Base-by-base conservation (phyloP, 768 basidiomycete genomes). In the Suillus plorans region DNA sequence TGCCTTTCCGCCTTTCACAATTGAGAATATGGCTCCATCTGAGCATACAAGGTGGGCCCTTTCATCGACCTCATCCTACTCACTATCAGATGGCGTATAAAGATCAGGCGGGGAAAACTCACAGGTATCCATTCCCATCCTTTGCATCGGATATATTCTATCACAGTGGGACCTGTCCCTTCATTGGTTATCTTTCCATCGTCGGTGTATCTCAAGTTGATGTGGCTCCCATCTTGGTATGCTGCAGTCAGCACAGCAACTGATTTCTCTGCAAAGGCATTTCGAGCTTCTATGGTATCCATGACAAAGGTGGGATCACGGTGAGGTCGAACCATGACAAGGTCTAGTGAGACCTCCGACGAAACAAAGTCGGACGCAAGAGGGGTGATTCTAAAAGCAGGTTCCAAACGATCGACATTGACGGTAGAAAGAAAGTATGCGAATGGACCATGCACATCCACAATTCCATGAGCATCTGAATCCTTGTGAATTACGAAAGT, bases 111-210 rank as follows among this genome's bases (percentile, higher is more conserved):
- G 28, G 39, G 37, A 37, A 5, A 44, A 79, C 87, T 71, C 71
- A 94, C 93, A 22, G 95, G 95, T 49, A 80, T 80, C 95, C 95
- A 97, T 68, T 91, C 88, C 89, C 94, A 96, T 8, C 89, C 89
- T 18, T 84, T 85, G 68, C 88, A 90, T 31, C 94, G 83, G 60
- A 89, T 81, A 69, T 91, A 91, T 74, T 97, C 95, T 0, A 94
- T 86, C 5, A 93, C 85, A 0, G 78, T 67, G 18, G 79, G 79
- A 14, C 89, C 86, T 7, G 79, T 76, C 13, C 80, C 81, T n/a
- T 79, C 79, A 0, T 75, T 66, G 1, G 70, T 76, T 34, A 82
- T 74, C 55, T 79, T 70, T 14, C 85, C 86, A 6, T 79, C 75
- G 18, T 70, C 72, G 7, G 74, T 76, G 70, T 92, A 95, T 44